Base-by-base conservation (phyloP, 2,329 filamentous ascomycete genomes). In the Mollisiaceae sp. region DNA sequence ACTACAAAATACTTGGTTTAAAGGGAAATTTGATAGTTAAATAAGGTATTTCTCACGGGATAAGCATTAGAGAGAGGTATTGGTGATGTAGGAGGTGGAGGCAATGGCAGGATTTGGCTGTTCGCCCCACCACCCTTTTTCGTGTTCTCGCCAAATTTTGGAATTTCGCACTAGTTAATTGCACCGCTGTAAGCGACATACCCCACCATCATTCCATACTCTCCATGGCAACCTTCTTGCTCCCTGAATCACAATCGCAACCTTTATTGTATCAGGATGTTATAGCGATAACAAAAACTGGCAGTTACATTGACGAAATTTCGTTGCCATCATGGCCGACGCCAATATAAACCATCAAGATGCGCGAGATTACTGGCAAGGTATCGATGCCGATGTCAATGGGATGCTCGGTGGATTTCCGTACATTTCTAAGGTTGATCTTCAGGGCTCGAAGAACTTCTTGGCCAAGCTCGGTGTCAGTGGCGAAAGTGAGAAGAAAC, bases 381-480 rank as follows among this genome's bases (percentile, higher is more conserved):
- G 74, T 43, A 80, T 85, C 64, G 78, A 81, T 43, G 79, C 84
- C 12, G 82, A 84, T 66, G 83, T 86, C 68, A 85, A 90, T 72
- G 92, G 92, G 74, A 94, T 95, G 89, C 89, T 97, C 1, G 93
- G 92, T 67, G 91, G 85, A 65, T 94, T 78, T 81, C 86, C 86
- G 1, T 83, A 88, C 76, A 84, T 91, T 74, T 90, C 87, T 39
- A 85, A 86, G 67, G 84, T 91, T 66, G 92, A 94, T 76, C 81
- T 94, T 8, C 86, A 89, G 71, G 89, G 89, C 50, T 91, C 88
- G 0, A 83, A 85, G 39, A 88, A 84, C 60, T 93, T 94, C 76
- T 77, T 93, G 39, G 84, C 86, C 15, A 91, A 91, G 73, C 78
- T 93, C 4, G 85, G 85, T 8, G 75, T 83, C 18, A 67, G 67